Base-by-base conservation (phyloP, 1,139 yeast species). In the Diutina mesorugosa region DNA sequence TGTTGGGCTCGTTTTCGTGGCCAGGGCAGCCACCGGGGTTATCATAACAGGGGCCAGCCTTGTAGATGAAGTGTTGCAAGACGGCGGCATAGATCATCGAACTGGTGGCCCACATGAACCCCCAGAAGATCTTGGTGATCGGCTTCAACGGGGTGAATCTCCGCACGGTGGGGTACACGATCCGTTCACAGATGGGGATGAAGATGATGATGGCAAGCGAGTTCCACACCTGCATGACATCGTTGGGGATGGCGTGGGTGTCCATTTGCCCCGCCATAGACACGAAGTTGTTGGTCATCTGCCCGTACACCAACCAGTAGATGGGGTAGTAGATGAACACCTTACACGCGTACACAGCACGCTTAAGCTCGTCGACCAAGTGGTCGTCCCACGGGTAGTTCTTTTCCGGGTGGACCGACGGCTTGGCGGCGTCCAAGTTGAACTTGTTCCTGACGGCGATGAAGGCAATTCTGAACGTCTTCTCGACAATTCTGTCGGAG, bases 31-130 rank as follows among this genome's bases (percentile, higher is more conserved):
- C 57, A 59, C 57, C 60, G 52, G 95, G 91, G 57, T 65, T 62
- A 60, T 83, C 80, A 63, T 83, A 89, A 78, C 96, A 89, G 59
- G 95, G 93, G 28, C 90, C 90, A 7, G 87, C 75, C 55, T 71
- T 67, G 72, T 90, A 90, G 61, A 90, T 84, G 66, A 74, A 75
- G 66, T 83, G 81, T 72, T 90, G 97, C 61, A 88, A 77, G 51
- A 87, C 84, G 16, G 95, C 93, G 57, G 96, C 95, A 66, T 86
- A 83, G 45, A 83, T 79, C 84, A 87, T 86, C 48, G 96, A 79
- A 51, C 78, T 65, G 6, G 90, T 70, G 57, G 85, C 90, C 58
- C 87, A 75, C 69, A 85, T 69, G 73, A 90, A 90, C 12, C 97
- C 97, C 61, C 76, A 74, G 66, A 79, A 76, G 62, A 90, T 90